A percentile compares a stretch with the other conserved stretches of the same genome.
Evolutionary conservation across 345 rosid genomes (phyloP).

Genomic region (Citrus maxima): DNA sequence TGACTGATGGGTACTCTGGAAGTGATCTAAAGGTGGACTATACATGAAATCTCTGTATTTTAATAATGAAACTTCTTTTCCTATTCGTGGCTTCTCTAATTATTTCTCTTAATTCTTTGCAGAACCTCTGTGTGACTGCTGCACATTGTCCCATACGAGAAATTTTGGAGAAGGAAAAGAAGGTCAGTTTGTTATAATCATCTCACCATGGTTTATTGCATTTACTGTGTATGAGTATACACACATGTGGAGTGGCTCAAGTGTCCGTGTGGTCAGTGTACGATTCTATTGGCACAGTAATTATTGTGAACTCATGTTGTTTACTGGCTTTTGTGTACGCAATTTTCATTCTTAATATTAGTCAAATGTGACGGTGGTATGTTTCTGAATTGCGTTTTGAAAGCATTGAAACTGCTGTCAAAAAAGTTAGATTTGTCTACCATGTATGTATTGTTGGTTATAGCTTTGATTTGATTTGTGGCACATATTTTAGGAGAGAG

Average conservation of each 20-base stretch:
- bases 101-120: constrained; percentile 10
- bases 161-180: constrained; percentile 85
- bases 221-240: background rate
- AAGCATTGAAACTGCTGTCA: too few species aligned
- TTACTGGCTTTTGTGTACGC: background rate
- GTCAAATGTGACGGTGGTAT: background rate
- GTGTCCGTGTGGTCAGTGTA: background rate
- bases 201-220: background rate
- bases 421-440: too few species aligned
- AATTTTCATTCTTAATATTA: background rate
- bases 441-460: background rate
- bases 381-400: background rate
- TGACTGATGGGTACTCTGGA: constrained; percentile 97
- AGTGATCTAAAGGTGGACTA: constrained; percentile 83
- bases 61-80: background rate
- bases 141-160: constrained; percentile 98
- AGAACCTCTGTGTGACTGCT: constrained; percentile 93
- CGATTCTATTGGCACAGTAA: background rate
- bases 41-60: constrained; percentile 3
- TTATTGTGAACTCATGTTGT: background rate
- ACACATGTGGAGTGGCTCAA: background rate
- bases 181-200: constrained; percentile 50
- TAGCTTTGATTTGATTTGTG: background rate
- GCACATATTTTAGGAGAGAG: constrained; percentile 56
- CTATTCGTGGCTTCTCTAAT: background rate